Evolutionary conservation across 2,329 filamentous ascomycete species (phyloP).

Genomic region (Drechmeria coniospora): DNA sequence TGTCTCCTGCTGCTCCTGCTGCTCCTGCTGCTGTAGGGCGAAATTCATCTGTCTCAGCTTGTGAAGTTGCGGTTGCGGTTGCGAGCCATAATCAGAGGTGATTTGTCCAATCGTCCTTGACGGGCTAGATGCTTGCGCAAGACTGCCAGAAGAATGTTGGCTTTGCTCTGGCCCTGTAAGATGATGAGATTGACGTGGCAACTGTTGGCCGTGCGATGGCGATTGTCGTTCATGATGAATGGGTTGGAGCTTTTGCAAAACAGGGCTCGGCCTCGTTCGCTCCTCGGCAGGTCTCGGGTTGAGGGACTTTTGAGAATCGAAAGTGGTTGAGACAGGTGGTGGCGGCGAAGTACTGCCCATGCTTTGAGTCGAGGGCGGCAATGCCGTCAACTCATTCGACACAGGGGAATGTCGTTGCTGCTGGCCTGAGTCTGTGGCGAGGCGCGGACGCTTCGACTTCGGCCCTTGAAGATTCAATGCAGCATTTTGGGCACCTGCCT

Average conservation of each 20-base stretch:
- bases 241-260: conserved; percentile 5
- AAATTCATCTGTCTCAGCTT: conserved; percentile 5
- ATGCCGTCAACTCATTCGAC: conserved; percentile 4
- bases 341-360: conserved; percentile 4
- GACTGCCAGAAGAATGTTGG: not conserved
- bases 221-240: too few species aligned
- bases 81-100: conserved; percentile 3
- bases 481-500: conserved; percentile 4
- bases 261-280: conserved; percentile 4
- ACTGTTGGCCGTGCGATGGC: too few species aligned
- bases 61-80: conserved; percentile 1
- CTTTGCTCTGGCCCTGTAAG: conserved; percentile 2
- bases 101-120: conserved; percentile 3
- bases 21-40: conserved; percentile 4
- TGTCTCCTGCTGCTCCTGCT: conserved; percentile 6
- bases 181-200: too few species aligned
- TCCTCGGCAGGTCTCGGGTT: not conserved
- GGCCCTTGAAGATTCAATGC: conserved; percentile 4
- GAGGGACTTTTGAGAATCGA: conserved; percentile 6
- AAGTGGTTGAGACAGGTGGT: conserved; percentile 4
- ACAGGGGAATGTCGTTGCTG: conserved; percentile 3
- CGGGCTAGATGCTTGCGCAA: not conserved
- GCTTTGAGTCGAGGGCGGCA: conserved; percentile 4
- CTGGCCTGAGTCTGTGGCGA: conserved; percentile 9
- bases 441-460: conserved; percentile 12